A percentile compares a stretch with the other conserved stretches of the same genome.
Evolutionary conservation across 2,329 filamentous ascomycete genomes (phyloP).

Genomic region (Biscogniauxia sp.): DNA sequence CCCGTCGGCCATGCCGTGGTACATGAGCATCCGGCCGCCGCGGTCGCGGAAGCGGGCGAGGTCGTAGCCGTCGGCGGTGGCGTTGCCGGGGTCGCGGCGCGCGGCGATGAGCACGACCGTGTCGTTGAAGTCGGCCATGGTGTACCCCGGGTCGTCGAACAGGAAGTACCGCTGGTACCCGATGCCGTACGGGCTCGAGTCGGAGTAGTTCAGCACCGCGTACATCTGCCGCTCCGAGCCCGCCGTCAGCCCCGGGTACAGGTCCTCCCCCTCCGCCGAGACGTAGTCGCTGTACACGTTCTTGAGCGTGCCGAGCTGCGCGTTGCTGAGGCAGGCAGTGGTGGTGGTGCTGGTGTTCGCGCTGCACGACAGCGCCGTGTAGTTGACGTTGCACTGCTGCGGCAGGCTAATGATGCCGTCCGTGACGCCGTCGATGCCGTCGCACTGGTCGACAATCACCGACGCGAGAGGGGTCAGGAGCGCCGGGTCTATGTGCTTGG

Average conservation of each 20-base stretch:
- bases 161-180: conserved; percentile 40
- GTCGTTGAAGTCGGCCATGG: conserved; percentile 34
- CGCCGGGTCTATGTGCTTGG: conserved; percentile 48
- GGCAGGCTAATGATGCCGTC: conserved; percentile 51
- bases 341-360: conserved; percentile 21
- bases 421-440: conserved; percentile 45
- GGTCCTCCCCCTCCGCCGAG: conserved; percentile 32
- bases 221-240: conserved; percentile 43
- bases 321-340: conserved; percentile 40
- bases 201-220: conserved; percentile 30
- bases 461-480: conserved; percentile 37
- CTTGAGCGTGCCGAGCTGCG: conserved; percentile 38
- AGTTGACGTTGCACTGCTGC: conserved; percentile 42
- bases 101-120: conserved; percentile 31
- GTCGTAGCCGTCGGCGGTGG: conserved; percentile 39
- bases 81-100: conserved; percentile 35
- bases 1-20: conserved; percentile 44
- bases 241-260: conserved; percentile 44
- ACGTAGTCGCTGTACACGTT: conserved; percentile 33
- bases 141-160: conserved; percentile 38
- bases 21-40: conserved; percentile 45
- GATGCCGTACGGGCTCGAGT: conserved; percentile 34
- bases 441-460: conserved; percentile 50
- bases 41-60: conserved; percentile 37
- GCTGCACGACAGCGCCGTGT: conserved; percentile 39